These are phyloP conservation scores for Verticillium nonalfalfae DNA, from an alignment of 2,329 filamentous ascomycete genomes.

Conservation along the genomic window DNA sequence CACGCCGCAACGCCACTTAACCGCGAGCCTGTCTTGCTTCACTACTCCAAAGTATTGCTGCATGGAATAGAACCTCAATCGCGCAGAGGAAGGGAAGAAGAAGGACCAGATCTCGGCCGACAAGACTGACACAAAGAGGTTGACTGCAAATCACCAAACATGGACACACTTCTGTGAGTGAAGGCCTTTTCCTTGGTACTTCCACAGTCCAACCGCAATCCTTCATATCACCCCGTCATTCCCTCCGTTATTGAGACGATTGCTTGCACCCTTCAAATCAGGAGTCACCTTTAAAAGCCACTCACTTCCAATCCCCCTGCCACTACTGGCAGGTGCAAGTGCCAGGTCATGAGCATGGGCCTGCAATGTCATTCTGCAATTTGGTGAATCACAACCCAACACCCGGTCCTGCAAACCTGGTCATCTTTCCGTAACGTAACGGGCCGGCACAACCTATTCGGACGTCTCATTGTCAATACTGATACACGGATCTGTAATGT, in stretches of 20 bases:
- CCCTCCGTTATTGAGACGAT: not conserved
- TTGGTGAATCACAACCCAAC: not conserved
- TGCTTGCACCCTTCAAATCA: not conserved
- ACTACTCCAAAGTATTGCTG: not conserved
- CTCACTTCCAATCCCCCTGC: not conserved
- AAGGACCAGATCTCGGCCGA: not conserved
- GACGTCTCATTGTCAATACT: not conserved
- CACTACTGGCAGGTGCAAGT: not conserved
- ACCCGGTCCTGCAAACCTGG: not conserved
- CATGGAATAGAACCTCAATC: not conserved
- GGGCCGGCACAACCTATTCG: not conserved
- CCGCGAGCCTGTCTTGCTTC: not conserved
- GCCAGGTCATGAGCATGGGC: not conserved
- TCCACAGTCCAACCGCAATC: no score
- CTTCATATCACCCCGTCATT: not conserved
- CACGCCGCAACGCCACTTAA: not conserved
- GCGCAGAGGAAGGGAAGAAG: not conserved
- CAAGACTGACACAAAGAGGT: not conserved
- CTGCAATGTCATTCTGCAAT: not conserved
- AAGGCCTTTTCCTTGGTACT: not conserved
- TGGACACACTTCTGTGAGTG: constrained; percentile 25
- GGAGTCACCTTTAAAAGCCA: no score
- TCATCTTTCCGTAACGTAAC: not conserved
- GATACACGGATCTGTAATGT: not conserved
- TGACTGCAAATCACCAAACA: constrained; percentile 7